Conservation (phyloP, 2,329 filamentous ascomycete genomes). For the Trichoderma harzianum region DNA sequence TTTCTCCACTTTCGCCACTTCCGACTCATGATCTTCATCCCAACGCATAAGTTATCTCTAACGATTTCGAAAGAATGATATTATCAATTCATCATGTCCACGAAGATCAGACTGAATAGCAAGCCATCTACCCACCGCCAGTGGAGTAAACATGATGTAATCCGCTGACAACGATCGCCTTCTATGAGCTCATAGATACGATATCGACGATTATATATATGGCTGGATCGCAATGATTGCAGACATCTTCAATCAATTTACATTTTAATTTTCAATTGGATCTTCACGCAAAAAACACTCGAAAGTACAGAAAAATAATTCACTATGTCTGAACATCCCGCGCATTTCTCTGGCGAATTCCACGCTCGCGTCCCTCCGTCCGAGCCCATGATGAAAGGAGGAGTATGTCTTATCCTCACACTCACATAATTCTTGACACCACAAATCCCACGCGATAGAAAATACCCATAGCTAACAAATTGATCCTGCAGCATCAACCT, state of each 20-base stretch:
- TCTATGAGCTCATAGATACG: conserved; percentile 8
- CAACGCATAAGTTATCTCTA: neutral
- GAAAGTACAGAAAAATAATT: neutral
- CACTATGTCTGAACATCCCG: neutral
- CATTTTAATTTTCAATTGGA: neutral
- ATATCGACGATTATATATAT: neutral
- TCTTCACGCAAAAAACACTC: neutral
- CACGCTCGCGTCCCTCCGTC: conserved; percentile 10
- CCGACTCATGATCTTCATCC: neutral
- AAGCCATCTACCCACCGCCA: neutral
- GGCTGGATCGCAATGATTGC: neutral
- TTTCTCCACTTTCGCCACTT: neutral
- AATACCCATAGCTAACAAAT: neutral
- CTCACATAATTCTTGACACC: too few relatives aligned
- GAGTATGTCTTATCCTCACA: conserved; percentile 9
- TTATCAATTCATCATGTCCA: neutral
- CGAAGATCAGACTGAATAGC: neutral
- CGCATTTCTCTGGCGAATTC: neutral
- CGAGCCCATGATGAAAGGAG: conserved; percentile 19
- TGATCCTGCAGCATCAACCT: conserved; percentile 54
- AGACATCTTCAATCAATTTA: neutral
- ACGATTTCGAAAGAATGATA: neutral
- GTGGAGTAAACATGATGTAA: conserved; percentile 7
- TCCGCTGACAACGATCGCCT: neutral
- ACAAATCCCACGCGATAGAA: neutral